Conservation (phyloP, 345 rosid species). For the Citrus glauca region DNA sequence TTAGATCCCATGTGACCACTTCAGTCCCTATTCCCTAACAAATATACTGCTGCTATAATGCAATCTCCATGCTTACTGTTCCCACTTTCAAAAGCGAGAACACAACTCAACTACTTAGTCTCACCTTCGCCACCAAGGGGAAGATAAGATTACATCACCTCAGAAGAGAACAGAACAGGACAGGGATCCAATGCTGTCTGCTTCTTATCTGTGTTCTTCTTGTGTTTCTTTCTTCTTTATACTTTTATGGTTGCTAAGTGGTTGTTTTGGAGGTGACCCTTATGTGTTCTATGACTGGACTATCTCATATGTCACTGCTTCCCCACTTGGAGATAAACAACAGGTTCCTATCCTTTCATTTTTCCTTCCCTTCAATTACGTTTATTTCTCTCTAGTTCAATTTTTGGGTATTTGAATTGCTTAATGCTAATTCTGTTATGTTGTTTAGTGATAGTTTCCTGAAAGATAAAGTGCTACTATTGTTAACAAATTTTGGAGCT, state of each 20-base stretch:
- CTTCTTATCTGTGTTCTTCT: background rate
- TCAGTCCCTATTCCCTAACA: background rate
- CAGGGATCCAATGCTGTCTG: conserved; percentile 43
- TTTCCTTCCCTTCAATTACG: background rate
- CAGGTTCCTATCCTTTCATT: conserved; percentile 36
- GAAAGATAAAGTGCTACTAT: background rate
- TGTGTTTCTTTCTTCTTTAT: conserved; percentile 23
- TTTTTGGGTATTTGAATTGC: background rate
- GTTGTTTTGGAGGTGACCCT: conserved; percentile 63
- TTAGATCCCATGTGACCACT: conserved; percentile 6
- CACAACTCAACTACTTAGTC: background rate
- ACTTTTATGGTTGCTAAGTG: conserved; percentile 20
- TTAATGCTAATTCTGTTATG: too few relatives aligned
- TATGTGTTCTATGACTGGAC: conserved; percentile 85
- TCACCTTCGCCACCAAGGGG: background rate
- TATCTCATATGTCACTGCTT: conserved; percentile 63
- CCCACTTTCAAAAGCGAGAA: background rate
- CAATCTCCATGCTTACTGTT: background rate
- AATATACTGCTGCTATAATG: background rate
- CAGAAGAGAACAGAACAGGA: background rate
- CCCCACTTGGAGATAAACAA: conserved; percentile 70
- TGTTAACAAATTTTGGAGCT: background rate
- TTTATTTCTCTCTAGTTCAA: background rate
- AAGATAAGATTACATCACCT: conserved; percentile 14
- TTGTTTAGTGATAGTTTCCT: background rate